A percentile compares a stretch with the other conserved stretches of the same genome.
Conservation (phyloP, 2,329 filamentous ascomycete species). For the Zymoseptoria pseudotritici region DNA sequence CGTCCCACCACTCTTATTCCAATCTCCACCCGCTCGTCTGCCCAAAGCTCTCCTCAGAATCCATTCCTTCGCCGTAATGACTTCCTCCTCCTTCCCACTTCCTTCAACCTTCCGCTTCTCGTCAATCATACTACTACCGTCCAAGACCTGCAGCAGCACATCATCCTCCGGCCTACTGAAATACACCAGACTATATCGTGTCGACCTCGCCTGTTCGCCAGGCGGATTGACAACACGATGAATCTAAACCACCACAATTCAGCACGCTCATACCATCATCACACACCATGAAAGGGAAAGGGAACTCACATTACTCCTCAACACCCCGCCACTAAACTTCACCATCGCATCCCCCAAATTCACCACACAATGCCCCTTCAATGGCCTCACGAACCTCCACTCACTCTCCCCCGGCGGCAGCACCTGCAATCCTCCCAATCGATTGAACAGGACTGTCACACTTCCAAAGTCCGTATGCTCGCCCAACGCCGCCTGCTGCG, state of each 20-base stretch:
- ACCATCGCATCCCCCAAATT: slow-evolving; percentile 44
- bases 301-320: slow-evolving; percentile 20
- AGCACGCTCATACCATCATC: not conserved
- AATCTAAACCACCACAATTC: slow-evolving; percentile 2
- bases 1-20: slow-evolving; percentile 11
- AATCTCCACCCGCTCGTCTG: slow-evolving; percentile 12
- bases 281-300: not conserved
- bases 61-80: slow-evolving; percentile 30
- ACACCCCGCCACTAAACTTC: slow-evolving; percentile 36
- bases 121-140: slow-evolving; percentile 26
- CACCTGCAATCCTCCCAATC: slow-evolving; percentile 49
- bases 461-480: slow-evolving; percentile 53
- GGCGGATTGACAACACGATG: slow-evolving; percentile 47
- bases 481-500: slow-evolving; percentile 38
- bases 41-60: slow-evolving; percentile 35
- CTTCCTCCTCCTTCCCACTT: slow-evolving; percentile 18
- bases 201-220: slow-evolving; percentile 37
- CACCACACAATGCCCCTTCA: slow-evolving; percentile 42
- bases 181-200: slow-evolving; percentile 48
- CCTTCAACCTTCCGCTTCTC: slow-evolving; percentile 16
- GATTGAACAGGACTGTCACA: slow-evolving; percentile 51
- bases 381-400: slow-evolving; percentile 49
- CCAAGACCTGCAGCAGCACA: slow-evolving; percentile 35
- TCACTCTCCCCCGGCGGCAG: slow-evolving; percentile 31
- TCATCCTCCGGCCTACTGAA: slow-evolving; percentile 47